These are phyloP conservation scores for Acacia pycnantha DNA, from an alignment of 331 rosid genomes.

Conservation along the genomic window DNA sequence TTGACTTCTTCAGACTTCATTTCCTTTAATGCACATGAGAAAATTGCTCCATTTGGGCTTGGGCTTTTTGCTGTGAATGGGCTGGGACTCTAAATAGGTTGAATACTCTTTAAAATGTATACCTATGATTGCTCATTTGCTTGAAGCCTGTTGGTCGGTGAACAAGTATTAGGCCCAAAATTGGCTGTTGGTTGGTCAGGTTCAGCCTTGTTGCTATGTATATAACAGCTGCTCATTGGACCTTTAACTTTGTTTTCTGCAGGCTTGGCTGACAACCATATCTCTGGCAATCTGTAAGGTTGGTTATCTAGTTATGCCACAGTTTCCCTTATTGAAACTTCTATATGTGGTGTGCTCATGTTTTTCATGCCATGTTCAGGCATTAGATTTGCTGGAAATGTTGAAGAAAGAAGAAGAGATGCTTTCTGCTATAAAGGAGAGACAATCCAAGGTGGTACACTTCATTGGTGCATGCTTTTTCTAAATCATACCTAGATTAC, in stretches of 20 bases:
- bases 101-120: not conserved
- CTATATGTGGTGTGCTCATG: slow-evolving; percentile 29
- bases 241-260: slow-evolving; percentile 24
- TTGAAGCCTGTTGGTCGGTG: not conserved
- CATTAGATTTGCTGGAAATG: slow-evolving; percentile 82
- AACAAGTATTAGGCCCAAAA: not conserved
- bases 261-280: slow-evolving; percentile 90
- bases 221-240: slow-evolving; percentile 2
- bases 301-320: slow-evolving; percentile 33
- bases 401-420: slow-evolving; percentile 89
- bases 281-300: slow-evolving; percentile 91
- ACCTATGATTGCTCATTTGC: not conserved
- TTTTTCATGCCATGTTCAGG: slow-evolving; percentile 45
- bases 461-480: slow-evolving; percentile 18
- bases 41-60: not conserved
- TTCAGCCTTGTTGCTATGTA: not conserved
- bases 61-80: not conserved
- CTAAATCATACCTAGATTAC: not conserved
- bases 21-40: not conserved
- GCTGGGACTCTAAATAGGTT: not conserved
- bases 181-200: not conserved
- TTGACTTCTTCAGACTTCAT: not conserved
- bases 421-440: slow-evolving; percentile 76
- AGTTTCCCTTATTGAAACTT: slow-evolving; percentile 1
- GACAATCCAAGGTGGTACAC: slow-evolving; percentile 62